Evolutionary conservation across 2,329 filamentous ascomycete genomes (phyloP).

Genomic region (Aureobasidium sp.): DNA sequence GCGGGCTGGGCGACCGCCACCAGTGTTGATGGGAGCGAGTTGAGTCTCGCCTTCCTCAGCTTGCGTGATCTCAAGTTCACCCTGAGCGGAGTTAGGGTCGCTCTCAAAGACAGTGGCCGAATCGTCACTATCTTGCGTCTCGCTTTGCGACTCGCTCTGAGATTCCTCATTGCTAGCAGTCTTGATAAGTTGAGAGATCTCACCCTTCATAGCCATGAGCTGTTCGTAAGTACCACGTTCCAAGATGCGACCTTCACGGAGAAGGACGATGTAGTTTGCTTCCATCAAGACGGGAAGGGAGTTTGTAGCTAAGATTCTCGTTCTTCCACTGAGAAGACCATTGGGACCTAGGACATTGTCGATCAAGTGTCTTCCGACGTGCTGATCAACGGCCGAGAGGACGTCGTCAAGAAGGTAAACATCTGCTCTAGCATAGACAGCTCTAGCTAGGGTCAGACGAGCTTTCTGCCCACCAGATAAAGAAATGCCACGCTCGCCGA

Average conservation of each 20-base stretch:
- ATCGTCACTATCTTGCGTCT: conserved; percentile 58
- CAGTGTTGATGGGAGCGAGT: conserved; percentile 64
- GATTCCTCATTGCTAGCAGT: conserved; percentile 55
- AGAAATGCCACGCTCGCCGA: conserved; percentile 93
- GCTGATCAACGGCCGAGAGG: conserved; percentile 94
- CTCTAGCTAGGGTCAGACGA: conserved; percentile 80
- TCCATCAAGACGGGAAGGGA: conserved; percentile 85
- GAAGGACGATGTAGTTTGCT: conserved; percentile 78
- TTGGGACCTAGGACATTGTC: conserved; percentile 84
- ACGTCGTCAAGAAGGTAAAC: conserved; percentile 92
- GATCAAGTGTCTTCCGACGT: conserved; percentile 91
- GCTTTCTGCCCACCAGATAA: conserved; percentile 95
- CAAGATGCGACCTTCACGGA: conserved; percentile 74
- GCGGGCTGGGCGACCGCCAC: conserved; percentile 50
- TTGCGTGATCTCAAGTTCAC: conserved; percentile 50
- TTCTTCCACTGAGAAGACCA: conserved; percentile 78
- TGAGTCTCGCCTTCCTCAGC: conserved; percentile 67
- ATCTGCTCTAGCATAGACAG: conserved; percentile 94
- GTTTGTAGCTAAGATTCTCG: conserved; percentile 88
- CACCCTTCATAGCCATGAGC: conserved; percentile 86
- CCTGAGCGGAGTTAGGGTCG: conserved; percentile 39
- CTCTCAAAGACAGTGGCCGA: conserved; percentile 52
- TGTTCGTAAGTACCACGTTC: conserved; percentile 89
- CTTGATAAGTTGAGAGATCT: conserved; percentile 76
- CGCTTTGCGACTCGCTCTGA: conserved; percentile 35